Conservation (phyloP, 176 grass and related monocot genomes). For the Sorghum bicolor region DNA sequence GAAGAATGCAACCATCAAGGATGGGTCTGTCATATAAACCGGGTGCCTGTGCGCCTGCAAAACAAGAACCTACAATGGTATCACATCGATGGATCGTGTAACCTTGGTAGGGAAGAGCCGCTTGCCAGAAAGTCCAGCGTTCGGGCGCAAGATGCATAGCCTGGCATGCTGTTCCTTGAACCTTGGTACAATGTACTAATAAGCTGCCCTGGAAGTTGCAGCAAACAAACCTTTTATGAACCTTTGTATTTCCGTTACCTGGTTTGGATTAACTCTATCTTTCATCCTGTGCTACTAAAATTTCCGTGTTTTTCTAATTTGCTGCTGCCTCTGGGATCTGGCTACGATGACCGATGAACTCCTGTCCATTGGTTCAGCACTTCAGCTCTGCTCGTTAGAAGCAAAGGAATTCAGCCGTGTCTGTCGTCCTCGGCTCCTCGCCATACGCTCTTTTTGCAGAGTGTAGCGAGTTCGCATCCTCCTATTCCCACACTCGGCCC, state of each 20-base stretch:
- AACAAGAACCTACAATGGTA: constrained; percentile 4
- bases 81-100: not conserved
- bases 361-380: not conserved
- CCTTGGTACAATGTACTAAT: constrained; percentile 19
- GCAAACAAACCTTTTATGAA: constrained; percentile 12
- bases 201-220: constrained; percentile 9
- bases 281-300: not conserved
- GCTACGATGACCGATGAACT: not conserved
- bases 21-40: constrained; percentile 49
- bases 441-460: too few relatives aligned
- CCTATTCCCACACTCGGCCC: too few relatives aligned
- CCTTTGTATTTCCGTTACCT: not conserved
- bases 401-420: not conserved
- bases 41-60: not conserved
- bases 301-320: not conserved
- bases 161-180: not conserved
- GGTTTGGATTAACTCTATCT: not conserved
- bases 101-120: not conserved
- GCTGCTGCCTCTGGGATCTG: too few relatives aligned
- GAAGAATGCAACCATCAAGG: constrained; percentile 67
- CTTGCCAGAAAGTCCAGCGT: not conserved
- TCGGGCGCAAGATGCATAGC: not conserved
- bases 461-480: too few relatives aligned
- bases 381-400: not conserved
- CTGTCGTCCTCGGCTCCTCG: too few relatives aligned